Evolutionary conservation across 805 yeast genomes (phyloP), one percentile per base, ranked within the genome.

Genomic region (Scheffersomyces ergatensis): DNA sequence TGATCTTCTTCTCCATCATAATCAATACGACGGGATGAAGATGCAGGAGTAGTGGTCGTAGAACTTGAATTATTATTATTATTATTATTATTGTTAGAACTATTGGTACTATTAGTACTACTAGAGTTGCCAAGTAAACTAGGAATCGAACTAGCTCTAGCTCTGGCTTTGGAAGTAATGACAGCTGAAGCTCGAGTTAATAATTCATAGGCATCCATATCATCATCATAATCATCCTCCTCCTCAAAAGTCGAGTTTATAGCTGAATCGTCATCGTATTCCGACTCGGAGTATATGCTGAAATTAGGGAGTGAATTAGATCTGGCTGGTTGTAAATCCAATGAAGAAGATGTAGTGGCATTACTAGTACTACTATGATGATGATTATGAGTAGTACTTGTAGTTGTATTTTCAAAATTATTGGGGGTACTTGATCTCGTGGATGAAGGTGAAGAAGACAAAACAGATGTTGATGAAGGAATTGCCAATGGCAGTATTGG

Each of bases 151-250:
- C 15, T 29, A 5, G 32, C 32, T 29, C 18, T n/a, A 5, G 18
- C 32, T 14, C 23, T 21, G 14, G 9, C 25, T 15, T 31, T 5
- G 2, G 15, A 19, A 5, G 35, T 12, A 11, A 25, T 21, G 2
- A 14, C 3, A 30, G 21, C 15, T 12, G 16, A 31, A 16, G n/a
- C 17, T 13, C 14, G 34, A 17, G 24, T 34, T 20, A 24, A 35
- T 8, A 36, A 19, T 13, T 23, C 32, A 25, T 33, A 51, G 13
- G 43, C 47, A 4, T 50, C 58, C 4, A 47, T 57, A 14, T 50
- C 58, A 13, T 55, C 62, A 13, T 54, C 55, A 21, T 57, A 48
- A 33, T 48, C 54, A 29, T 40, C 54, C 33, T 41, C 52, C 38
- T 39, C 55, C 43, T 27, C 40, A 21, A 19, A 12, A 33, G 23